Conservation (phyloP, 805 yeast genomes). For the Spathaspora gorwiae region DNA sequence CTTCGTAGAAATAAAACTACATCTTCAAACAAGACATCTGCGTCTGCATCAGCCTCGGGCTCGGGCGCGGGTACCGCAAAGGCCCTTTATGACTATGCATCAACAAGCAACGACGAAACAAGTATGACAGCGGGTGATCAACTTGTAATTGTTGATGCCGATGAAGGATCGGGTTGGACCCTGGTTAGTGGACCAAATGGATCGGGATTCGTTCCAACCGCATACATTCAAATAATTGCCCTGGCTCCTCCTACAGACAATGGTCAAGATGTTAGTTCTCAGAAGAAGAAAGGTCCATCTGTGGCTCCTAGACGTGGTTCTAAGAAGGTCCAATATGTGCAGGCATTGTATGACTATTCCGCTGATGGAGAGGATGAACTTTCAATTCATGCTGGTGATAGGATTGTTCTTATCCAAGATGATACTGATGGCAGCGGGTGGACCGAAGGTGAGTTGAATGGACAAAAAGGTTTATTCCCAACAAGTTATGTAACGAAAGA, state of each 20-base stretch:
- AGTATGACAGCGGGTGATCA: slow-evolving; percentile 56
- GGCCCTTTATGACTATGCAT: slow-evolving; percentile 63
- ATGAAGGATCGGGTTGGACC: slow-evolving; percentile 95
- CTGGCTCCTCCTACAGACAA: slow-evolving; percentile 5
- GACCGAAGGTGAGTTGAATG: slow-evolving; percentile 78
- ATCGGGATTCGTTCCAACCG: slow-evolving; percentile 80
- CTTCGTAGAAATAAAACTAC: slow-evolving; percentile 32
- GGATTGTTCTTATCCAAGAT: slow-evolving; percentile 55
- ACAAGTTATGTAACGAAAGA: slow-evolving; percentile 58
- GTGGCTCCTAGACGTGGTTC: slow-evolving; percentile 79
- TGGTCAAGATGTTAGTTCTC: slow-evolving; percentile 1
- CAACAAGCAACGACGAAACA: slow-evolving; percentile 74
- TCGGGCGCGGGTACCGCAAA: slow-evolving; percentile 11
- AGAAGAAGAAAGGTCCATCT: slow-evolving; percentile 61
- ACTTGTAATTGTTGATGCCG: slow-evolving; percentile 55
- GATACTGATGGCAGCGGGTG: slow-evolving; percentile 78
- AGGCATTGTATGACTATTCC: slow-evolving; percentile 69
- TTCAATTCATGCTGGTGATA: slow-evolving; percentile 67
- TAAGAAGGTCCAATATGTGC: slow-evolving; percentile 56
- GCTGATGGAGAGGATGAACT: slow-evolving; percentile 83
- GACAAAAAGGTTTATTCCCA: slow-evolving; percentile 46
- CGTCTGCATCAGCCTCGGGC: not conserved
- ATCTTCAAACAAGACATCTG: slow-evolving; percentile 14
- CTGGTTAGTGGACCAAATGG: slow-evolving; percentile 43
- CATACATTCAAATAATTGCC: slow-evolving; percentile 53